Conservation (phyloP, 1,139 yeast species). For the Kazachstania sp. region DNA sequence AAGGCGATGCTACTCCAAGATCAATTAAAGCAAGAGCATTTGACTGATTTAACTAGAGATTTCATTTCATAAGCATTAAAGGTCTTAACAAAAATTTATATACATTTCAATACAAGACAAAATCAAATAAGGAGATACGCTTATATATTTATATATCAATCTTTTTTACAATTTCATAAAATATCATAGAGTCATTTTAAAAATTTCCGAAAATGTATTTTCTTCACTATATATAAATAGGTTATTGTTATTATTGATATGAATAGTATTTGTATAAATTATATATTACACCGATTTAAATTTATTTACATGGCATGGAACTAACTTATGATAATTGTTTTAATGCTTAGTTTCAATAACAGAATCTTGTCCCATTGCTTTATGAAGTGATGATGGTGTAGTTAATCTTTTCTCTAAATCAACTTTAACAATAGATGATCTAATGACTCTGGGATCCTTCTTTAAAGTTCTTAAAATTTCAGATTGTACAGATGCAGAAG, state of each 20-base stretch:
- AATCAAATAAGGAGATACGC: no score
- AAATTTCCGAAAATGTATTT: no score
- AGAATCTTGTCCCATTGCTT: conserved; percentile 29
- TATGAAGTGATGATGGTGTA: conserved; percentile 45
- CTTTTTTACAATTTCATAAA: no score
- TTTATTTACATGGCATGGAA: neutral
- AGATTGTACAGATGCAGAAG: conserved; percentile 76
- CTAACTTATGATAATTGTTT: neutral
- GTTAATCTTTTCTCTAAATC: conserved; percentile 49
- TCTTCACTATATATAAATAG: no score
- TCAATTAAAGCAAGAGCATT: conserved; percentile 16
- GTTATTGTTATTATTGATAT: no score
- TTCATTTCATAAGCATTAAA: no score
- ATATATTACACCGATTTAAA: neutral
- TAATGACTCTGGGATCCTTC: conserved; percentile 82
- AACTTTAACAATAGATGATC: conserved; percentile 66
- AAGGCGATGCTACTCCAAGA: conserved; percentile 21
- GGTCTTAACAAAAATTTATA: no score
- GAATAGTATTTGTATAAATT: no score
- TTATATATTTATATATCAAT: no score
- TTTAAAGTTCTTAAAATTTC: conserved; percentile 74
- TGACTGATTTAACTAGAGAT: conserved; percentile 8
- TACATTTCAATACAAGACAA: no score
- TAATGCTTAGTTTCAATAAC: conserved; percentile 14
- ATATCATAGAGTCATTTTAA: no score